Evolutionary conservation across 192 early-diverging fungal species (phyloP).

Genomic region (Linderina pennispora): DNA sequence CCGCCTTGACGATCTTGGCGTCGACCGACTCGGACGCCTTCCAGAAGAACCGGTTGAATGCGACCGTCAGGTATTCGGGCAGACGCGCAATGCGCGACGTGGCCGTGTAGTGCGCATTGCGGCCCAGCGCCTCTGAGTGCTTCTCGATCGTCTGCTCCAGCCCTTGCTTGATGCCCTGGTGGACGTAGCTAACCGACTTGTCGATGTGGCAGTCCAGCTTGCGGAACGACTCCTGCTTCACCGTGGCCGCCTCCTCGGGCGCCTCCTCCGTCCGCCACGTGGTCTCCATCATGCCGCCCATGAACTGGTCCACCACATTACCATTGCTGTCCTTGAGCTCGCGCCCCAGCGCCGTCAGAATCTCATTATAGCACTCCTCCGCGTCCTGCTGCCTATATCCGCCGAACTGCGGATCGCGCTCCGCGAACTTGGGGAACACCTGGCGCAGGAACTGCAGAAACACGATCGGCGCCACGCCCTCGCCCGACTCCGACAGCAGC

Average conservation of each 20-base stretch:
- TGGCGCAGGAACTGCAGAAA: slow-evolving; percentile 76
- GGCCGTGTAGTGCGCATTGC: slow-evolving; percentile 75
- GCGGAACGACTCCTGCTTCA: slow-evolving; percentile 62
- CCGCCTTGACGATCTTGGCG: slow-evolving; percentile 93
- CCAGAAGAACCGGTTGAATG: slow-evolving; percentile 97
- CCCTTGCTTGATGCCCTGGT: slow-evolving; percentile 43
- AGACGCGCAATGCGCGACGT: slow-evolving; percentile 72
- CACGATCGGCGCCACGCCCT: slow-evolving; percentile 67
- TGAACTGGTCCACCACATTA: slow-evolving; percentile 64
- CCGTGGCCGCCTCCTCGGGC: slow-evolving; percentile 60
- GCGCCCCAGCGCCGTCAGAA: slow-evolving; percentile 59
- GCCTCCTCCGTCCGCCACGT: slow-evolving; percentile 58
- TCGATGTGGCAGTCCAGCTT: slow-evolving; percentile 74
- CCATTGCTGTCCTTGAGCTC: background rate
- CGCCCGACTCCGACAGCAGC: slow-evolving; percentile 61
- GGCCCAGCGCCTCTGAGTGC: slow-evolving; percentile 70
- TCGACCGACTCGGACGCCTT: slow-evolving; percentile 68
- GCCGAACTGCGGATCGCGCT: slow-evolving; percentile 60
- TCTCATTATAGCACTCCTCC: slow-evolving; percentile 93
- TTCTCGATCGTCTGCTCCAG: slow-evolving; percentile 87
- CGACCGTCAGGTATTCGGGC: slow-evolving; percentile 81
- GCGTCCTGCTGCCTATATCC: slow-evolving; percentile 93
- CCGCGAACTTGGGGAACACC: slow-evolving; percentile 82
- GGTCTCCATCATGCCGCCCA: slow-evolving; percentile 62
- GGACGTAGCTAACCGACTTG: slow-evolving; percentile 38